Evolutionary conservation across 2,329 filamentous ascomycete genomes (phyloP).

Genomic region (Fusarium devonianum): DNA sequence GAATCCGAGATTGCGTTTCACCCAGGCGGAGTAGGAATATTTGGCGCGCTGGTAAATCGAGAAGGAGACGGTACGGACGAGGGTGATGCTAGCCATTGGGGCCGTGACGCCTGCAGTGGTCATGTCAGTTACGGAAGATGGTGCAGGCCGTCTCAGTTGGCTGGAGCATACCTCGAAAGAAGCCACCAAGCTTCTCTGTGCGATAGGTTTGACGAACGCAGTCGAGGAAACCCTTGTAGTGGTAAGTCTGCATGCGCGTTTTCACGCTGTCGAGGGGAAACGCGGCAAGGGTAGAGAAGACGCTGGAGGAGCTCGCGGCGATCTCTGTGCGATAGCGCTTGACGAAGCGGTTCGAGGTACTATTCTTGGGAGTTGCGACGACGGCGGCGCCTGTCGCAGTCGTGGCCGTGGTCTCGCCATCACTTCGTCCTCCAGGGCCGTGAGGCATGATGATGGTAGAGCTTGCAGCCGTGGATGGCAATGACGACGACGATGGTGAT

Average conservation of each 20-base stretch:
- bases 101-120: slow-evolving; percentile 70
- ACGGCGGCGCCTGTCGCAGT: slow-evolving; percentile 33
- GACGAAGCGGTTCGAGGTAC: slow-evolving; percentile 53
- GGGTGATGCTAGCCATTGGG: slow-evolving; percentile 79
- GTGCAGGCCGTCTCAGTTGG: slow-evolving; percentile 6
- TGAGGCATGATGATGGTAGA: slow-evolving; percentile 39
- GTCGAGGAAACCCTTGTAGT: slow-evolving; percentile 76
- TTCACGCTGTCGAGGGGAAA: slow-evolving; percentile 91
- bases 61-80: slow-evolving; percentile 80
- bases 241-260: slow-evolving; percentile 88
- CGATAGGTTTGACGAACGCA: slow-evolving; percentile 79
- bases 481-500: slow-evolving; percentile 39
- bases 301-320: slow-evolving; percentile 77
- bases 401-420: slow-evolving; percentile 38
- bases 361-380: slow-evolving; percentile 10
- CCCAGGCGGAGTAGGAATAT: slow-evolving; percentile 74
- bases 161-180: slow-evolving; percentile 75
- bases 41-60: slow-evolving; percentile 82
- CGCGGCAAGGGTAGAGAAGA: slow-evolving; percentile 79
- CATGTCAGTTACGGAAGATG: slow-evolving; percentile 17
- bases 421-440: slow-evolving; percentile 42
- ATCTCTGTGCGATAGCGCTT: slow-evolving; percentile 84
- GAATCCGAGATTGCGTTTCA: slow-evolving; percentile 69
- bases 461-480: slow-evolving; percentile 38
- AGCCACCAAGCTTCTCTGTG: slow-evolving; percentile 75